These are phyloP conservation scores for Tetrapyrgos nigripes DNA, from an alignment of 1,284 basidiomycete genomes.

Conservation along the genomic window DNA sequence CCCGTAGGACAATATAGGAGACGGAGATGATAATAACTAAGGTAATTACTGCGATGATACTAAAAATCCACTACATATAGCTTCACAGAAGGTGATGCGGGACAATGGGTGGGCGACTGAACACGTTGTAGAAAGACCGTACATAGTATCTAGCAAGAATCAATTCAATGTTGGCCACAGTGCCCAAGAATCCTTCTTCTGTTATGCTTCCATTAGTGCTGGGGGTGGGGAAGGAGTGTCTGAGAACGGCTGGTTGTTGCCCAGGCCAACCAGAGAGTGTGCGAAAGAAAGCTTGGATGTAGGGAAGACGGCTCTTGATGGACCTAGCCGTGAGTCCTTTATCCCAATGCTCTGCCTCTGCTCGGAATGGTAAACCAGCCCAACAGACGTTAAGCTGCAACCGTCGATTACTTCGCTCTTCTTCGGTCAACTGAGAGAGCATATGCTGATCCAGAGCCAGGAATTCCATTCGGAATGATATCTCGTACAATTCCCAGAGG, in stretches of 20 bases:
- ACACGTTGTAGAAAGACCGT: too few relatives aligned
- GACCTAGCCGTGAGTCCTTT: background rate
- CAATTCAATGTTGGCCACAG: too few relatives aligned
- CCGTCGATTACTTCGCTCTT: background rate
- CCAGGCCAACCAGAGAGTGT: background rate
- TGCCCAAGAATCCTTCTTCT: too few relatives aligned
- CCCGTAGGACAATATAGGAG: too few relatives aligned
- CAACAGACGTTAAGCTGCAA: background rate
- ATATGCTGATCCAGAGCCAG: background rate
- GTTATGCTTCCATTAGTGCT: too few relatives aligned
- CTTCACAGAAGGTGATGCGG: too few relatives aligned
- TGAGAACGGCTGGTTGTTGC: background rate
- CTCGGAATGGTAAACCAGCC: background rate
- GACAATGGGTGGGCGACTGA: too few relatives aligned
- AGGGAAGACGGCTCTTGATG: background rate
- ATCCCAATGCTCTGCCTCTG: background rate
- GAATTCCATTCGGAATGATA: background rate
- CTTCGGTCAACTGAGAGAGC: background rate
- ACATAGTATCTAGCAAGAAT: too few relatives aligned
- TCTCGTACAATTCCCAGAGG: conserved; percentile 2
- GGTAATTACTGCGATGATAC: too few relatives aligned
- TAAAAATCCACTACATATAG: too few relatives aligned
- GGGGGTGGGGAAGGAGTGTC: background rate
- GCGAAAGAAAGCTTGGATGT: background rate
- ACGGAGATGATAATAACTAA: too few relatives aligned